These are phyloP conservation scores for Globisporangium polare DNA, from an alignment of 352 stramenopile species.

Conservation along the genomic window DNA sequence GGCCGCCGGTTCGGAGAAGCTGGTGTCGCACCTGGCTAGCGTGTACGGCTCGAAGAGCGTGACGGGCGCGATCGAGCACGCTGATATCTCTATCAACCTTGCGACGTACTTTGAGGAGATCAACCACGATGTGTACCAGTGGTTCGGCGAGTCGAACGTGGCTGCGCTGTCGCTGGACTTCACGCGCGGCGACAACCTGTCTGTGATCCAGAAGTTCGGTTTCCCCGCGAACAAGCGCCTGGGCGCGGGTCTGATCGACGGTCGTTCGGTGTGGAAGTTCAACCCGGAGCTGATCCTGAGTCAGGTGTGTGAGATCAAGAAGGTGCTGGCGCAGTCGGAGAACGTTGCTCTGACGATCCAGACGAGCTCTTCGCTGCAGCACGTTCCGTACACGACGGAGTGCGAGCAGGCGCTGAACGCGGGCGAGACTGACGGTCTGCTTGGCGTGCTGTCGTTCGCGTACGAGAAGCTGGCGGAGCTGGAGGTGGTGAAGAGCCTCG, in stretches of 20 bases:
- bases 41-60: slow-evolving; percentile 66
- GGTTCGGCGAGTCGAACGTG: slow-evolving; percentile 75
- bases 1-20: slow-evolving; percentile 49
- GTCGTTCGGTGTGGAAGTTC: slow-evolving; percentile 90
- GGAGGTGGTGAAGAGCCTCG: slow-evolving; percentile 72
- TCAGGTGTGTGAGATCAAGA: slow-evolving; percentile 57
- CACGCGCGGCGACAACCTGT: slow-evolving; percentile 84
- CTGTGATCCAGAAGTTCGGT: slow-evolving; percentile 79
- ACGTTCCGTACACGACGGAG: slow-evolving; percentile 86
- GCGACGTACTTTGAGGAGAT: slow-evolving; percentile 91
- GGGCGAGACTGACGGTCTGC: slow-evolving; percentile 65
- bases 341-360: slow-evolving; percentile 72
- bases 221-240: slow-evolving; percentile 85
- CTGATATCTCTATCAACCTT: slow-evolving; percentile 64
- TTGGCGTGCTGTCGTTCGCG: slow-evolving; percentile 81
- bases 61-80: slow-evolving; percentile 58
- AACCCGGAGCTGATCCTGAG: slow-evolving; percentile 56
- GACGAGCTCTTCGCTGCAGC: slow-evolving; percentile 88
- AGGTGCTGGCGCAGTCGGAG: slow-evolving; percentile 40
- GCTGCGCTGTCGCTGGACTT: slow-evolving; percentile 89
- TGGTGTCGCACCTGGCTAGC: slow-evolving; percentile 49
- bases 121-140: slow-evolving; percentile 85
- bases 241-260: slow-evolving; percentile 87
- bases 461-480: slow-evolving; percentile 91
- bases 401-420: slow-evolving; percentile 71